phyloP scores from a whole-genome alignment of 192 early-diverging fungal genomes.

The Podila minutissima region DNA sequence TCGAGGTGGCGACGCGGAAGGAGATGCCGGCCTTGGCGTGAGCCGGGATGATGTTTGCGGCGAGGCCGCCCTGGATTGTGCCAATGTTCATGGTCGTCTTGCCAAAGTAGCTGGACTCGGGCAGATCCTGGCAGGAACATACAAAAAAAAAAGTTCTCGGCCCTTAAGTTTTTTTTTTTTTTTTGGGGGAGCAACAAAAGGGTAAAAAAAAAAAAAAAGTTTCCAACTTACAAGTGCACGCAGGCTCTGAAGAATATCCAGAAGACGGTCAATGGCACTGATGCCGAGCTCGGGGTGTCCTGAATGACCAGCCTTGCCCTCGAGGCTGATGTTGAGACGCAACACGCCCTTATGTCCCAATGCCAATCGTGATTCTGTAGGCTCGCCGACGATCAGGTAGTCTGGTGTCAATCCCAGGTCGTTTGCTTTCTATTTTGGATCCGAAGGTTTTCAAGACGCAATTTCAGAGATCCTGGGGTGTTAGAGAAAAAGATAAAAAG shows the following conservation, averaged over 20 bases:
- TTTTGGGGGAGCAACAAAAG: neutral
- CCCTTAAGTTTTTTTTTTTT: too few relatives aligned
- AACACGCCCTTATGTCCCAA: slow-evolving; percentile 63
- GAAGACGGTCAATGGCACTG: slow-evolving; percentile 52
- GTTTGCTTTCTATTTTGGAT: slow-evolving; percentile 48
- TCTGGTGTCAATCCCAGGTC: slow-evolving; percentile 49
- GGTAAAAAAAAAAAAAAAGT: neutral
- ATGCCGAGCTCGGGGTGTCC: slow-evolving; percentile 59
- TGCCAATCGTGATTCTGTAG: slow-evolving; percentile 58
- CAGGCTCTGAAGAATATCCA: slow-evolving; percentile 52
- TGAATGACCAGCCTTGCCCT: slow-evolving; percentile 40
- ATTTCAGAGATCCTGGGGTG: neutral
- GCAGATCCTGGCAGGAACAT: slow-evolving; percentile 31
- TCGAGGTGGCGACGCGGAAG: slow-evolving; percentile 55
- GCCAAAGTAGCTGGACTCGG: slow-evolving; percentile 50
- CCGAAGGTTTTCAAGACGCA: neutral
- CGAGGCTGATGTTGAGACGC: slow-evolving; percentile 48
- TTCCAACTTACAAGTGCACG: slow-evolving; percentile 34
- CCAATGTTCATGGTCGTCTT: slow-evolving; percentile 61
- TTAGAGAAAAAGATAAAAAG: neutral
- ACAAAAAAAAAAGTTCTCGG: neutral
- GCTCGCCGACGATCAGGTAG: slow-evolving; percentile 61
- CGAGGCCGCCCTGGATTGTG: slow-evolving; percentile 53
- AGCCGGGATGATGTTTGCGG: slow-evolving; percentile 61
- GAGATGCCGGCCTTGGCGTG: slow-evolving; percentile 51